Base-by-base conservation (phyloP, 768 basidiomycete species). In the Tricholomella constricta region DNA sequence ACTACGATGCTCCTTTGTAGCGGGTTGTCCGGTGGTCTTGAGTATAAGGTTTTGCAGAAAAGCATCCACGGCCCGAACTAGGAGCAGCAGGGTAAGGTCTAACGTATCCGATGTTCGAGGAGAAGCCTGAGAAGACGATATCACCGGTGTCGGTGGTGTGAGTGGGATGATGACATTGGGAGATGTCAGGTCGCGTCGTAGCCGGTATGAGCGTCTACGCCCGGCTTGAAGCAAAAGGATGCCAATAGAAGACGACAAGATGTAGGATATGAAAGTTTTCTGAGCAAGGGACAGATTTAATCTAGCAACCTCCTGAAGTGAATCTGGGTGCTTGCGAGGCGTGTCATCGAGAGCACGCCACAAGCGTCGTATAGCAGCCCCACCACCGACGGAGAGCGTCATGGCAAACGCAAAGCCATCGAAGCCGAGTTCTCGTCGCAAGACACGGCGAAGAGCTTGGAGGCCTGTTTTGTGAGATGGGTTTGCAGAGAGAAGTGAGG, bases 361-460 rank as follows among this genome's bases (percentile, higher is more conserved):
- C 9, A 82, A 48, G 26, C 72, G 70, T 45, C 75, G 74, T 17
- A 91, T 62, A 31, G 75, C 69, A 26, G 79, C 76, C 2, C 88
- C 88, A 7, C 89, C 89, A 0, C 79, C 87, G 5, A 89, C 73
- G 14, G 83, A 78, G 6, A 81, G 61, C 0, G 88, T 82, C 48
- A 89, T 78, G 25, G 86, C 79, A 51, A 80, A 85, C 6, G 90
- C 85, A 65, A 91, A 88, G 12, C 88, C 83, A 51, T 81, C 82
- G 32, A 76, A 56, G 7, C 78, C 76, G 10, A 88, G 65, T 62
- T 91, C 88, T 35, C 80, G 78, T 48, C 61, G 69, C 8, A 91
- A 66, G 11, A 83, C 65, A 42, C 72, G 68, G 54, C 60, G 57
- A 36, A 78, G 59, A 59, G 61, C 54, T 44, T 65, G 48, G 47